A percentile compares a stretch with the other conserved stretches of the same genome.
phyloP scores from a whole-genome alignment of 805 yeast genomes.

The Ogataea philodendri region DNA sequence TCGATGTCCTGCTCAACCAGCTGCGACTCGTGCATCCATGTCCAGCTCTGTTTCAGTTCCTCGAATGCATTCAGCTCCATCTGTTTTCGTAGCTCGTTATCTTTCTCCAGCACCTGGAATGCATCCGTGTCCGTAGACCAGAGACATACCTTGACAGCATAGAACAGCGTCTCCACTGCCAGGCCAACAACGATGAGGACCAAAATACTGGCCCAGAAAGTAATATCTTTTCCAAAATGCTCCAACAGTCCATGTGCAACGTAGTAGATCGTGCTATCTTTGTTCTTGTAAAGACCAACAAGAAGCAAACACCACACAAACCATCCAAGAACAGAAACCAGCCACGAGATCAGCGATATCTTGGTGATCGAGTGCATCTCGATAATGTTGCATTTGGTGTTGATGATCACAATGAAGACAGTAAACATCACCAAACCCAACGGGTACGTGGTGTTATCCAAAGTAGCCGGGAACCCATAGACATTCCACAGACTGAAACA shows the following conservation, averaged over 20 bases:
- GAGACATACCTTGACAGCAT: constrained; percentile 53
- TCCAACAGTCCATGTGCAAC: constrained; percentile 66
- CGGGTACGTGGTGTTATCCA: constrained; percentile 79
- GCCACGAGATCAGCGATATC: constrained; percentile 61
- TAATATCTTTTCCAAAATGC: constrained; percentile 74
- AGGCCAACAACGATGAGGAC: constrained; percentile 57
- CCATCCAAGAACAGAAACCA: constrained; percentile 82
- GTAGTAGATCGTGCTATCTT: constrained; percentile 58
- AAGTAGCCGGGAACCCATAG: constrained; percentile 68
- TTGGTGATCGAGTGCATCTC: constrained; percentile 78
- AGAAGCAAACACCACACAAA: constrained; percentile 77
- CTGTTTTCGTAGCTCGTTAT: constrained; percentile 57
- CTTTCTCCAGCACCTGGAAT: constrained; percentile 76
- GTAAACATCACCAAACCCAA: constrained; percentile 76
- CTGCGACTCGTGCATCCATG: constrained; percentile 44
- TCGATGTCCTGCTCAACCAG: constrained; percentile 27
- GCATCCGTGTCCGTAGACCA: constrained; percentile 73
- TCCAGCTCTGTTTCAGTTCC: constrained; percentile 80
- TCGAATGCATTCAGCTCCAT: constrained; percentile 71
- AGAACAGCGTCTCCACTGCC: constrained; percentile 62
- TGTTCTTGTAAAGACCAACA: constrained; percentile 60
- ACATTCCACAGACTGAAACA: constrained; percentile 63
- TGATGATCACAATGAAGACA: constrained; percentile 68
- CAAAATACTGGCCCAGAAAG: constrained; percentile 82
- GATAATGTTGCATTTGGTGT: constrained; percentile 72